Evolutionary conservation across 305 asterid species (phyloP), one percentile per base, ranked within the genome.

Genomic region (Fraxinus floribunda): DNA sequence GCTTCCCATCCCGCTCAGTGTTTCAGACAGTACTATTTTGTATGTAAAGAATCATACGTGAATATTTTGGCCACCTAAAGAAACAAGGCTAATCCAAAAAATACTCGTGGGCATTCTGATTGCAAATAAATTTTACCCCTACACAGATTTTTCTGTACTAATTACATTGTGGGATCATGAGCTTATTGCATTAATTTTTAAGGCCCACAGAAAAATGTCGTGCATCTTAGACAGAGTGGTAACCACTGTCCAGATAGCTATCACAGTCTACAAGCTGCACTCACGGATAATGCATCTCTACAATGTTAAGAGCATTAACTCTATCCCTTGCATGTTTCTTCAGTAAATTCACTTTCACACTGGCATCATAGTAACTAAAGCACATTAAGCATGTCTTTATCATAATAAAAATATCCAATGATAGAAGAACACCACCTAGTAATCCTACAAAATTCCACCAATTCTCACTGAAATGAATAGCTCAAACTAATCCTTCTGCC

Each of bases 1-100:
- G 16, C 22, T 68, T 68, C 80, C 79, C 41, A 77, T 68, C 76
- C 74, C 39, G 66, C 70, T 22, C 44, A 60, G 60, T 32, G 57
- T 41, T 41, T 80, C 79, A 66, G 79, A 76, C 76, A 32, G 20
- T 7, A 73, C 66, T 60, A 44, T 80, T 78, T 66, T 49, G 57
- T 20, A 32, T 6, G 24, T 30, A 70, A 68, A 29, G 3, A 68
- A 71, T 32, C 44, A 71, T 35, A 71, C 26, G 10, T 24, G 36
- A 11, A 66, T 11, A 3, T 26, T 66, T 71, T 32, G 76, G 46
- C 44, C 24, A 32, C 76, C 76, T 30, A 70, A 29, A 70, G 41
- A 30, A 70, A 70, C 76, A 34, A 16, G 41, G 24, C 76, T 18
- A 34, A 15, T 71, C 76, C 76, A 32, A 71, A 16, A 66, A 66